Conservation (phyloP, 306 rosid species). For the Geum urbanum region DNA sequence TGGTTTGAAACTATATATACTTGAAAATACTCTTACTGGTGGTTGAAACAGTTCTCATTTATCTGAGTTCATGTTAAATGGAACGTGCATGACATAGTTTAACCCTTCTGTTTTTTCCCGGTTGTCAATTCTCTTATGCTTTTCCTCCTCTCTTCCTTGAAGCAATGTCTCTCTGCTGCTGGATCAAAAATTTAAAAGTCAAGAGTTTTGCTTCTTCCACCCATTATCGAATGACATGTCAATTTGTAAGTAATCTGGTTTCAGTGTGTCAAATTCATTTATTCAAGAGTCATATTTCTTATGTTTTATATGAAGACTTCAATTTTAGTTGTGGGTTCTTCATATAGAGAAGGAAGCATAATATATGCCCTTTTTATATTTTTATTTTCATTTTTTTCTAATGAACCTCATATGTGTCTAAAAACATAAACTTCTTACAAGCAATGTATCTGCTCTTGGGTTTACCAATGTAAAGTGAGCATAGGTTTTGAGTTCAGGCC, state of each 20-base stretch:
- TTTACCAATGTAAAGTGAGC: neutral
- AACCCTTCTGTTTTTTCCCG: neutral
- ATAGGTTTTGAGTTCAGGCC: neutral
- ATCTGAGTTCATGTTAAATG: neutral
- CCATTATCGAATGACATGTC: slow-evolving; percentile 87
- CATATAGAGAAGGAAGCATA: neutral
- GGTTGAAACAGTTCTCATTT: neutral
- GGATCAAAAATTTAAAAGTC: slow-evolving; percentile 79
- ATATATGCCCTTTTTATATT: neutral
- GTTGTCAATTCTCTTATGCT: slow-evolving; percentile 16
- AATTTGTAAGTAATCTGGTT: slow-evolving; percentile 60
- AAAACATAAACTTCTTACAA: neutral
- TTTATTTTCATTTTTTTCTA: neutral
- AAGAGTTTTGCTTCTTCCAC: slow-evolving; percentile 75
- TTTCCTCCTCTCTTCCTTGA: slow-evolving; percentile 16
- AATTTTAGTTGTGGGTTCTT: neutral
- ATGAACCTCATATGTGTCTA: neutral
- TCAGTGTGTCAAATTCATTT: neutral
- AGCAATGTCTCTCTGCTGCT: slow-evolving; percentile 85
- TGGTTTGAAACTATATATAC: neutral
- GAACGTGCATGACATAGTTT: neutral
- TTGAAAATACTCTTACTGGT: neutral
- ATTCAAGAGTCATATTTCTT: neutral
- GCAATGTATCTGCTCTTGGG: neutral
- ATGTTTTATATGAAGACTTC: neutral